These are phyloP conservation scores for Saksenaea oblongispora DNA, from an alignment of 371 early-diverging fungal species.

Conservation along the genomic window DNA sequence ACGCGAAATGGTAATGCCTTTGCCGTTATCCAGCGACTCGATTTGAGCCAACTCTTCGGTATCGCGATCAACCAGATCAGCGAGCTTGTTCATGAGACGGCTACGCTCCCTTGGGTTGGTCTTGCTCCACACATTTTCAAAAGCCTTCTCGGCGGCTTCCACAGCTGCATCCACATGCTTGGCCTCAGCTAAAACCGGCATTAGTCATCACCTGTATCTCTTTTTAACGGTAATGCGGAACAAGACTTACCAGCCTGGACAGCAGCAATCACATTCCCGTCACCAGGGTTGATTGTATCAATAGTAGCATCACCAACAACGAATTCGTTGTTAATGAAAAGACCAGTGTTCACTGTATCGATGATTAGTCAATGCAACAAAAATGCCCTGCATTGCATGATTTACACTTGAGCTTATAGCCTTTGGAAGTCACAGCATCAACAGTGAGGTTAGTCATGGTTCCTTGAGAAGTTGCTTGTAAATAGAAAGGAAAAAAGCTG, in stretches of 20 bases:
- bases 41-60: slow-evolving; percentile 44
- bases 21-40: slow-evolving; percentile 53
- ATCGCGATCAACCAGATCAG: slow-evolving; percentile 45
- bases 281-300: slow-evolving; percentile 53
- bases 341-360: slow-evolving; percentile 52
- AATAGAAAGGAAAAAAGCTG: slow-evolving; percentile 4
- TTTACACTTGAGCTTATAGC: slow-evolving; percentile 43
- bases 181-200: slow-evolving; percentile 33
- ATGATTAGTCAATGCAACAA: too few species aligned
- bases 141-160: slow-evolving; percentile 50
- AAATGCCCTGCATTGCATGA: not conserved
- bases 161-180: slow-evolving; percentile 52
- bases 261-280: slow-evolving; percentile 40
- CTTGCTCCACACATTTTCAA: slow-evolving; percentile 42
- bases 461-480: not conserved
- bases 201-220: not conserved
- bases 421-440: slow-evolving; percentile 34
- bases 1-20: slow-evolving; percentile 45
- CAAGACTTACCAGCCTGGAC: slow-evolving; percentile 45
- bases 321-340: slow-evolving; percentile 59
- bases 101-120: slow-evolving; percentile 33
- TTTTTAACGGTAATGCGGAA: too few species aligned
- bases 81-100: slow-evolving; percentile 48
- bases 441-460: slow-evolving; percentile 27
- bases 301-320: slow-evolving; percentile 44